A percentile compares a stretch with the other conserved stretches of the same genome.
These are phyloP conservation scores for Flaveria brownii DNA, from an alignment of 129 eudicot genomes.

Conservation along the genomic window DNA sequence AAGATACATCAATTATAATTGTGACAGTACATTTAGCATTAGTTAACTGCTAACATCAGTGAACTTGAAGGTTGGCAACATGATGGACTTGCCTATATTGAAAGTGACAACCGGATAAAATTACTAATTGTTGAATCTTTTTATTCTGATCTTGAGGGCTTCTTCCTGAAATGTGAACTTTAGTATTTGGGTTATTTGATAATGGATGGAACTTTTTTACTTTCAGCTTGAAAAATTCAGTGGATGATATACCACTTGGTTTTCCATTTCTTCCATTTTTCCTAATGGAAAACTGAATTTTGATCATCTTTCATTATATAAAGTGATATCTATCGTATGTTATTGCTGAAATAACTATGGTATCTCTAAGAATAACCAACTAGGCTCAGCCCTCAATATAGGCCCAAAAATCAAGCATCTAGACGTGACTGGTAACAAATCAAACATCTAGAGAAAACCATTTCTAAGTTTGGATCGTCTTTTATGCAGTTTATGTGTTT, in stretches of 20 bases:
- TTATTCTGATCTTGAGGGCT: background rate
- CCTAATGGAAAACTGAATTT: background rate
- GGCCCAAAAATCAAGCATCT: no score
- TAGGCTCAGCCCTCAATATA: no score
- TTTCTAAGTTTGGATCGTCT: no score
- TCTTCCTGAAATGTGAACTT: background rate
- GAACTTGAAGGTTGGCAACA: no score
- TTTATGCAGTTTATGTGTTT: no score
- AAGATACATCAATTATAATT: background rate
- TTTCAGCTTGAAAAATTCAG: background rate
- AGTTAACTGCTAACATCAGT: background rate
- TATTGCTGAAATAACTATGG: background rate
- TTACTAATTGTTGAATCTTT: background rate
- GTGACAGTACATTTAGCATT: conserved; percentile 1
- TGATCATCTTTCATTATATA: background rate
- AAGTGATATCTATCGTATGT: background rate
- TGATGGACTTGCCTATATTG: background rate
- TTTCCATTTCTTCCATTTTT: background rate
- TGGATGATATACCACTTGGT: background rate
- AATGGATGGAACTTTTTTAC: background rate
- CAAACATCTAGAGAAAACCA: no score
- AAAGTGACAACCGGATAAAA: background rate
- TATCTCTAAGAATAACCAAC: no score
- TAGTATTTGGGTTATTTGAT: no score
- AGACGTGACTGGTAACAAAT: no score